phyloP scores from a whole-genome alignment of 257 asterid species.

The Anisodus acutangulus region DNA sequence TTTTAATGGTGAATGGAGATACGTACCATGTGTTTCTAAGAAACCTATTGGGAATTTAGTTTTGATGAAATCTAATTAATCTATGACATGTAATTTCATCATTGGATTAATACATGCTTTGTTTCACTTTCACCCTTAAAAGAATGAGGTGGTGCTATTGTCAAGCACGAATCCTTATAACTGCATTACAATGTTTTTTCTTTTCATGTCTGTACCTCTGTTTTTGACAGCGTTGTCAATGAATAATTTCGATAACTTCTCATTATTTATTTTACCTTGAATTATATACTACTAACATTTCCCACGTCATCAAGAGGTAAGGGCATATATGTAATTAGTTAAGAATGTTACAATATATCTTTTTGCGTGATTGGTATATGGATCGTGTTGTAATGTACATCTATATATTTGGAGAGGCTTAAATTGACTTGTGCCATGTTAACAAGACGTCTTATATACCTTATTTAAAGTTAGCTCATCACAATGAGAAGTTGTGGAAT shows the following conservation, averaged over 20 bases:
- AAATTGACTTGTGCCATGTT: neutral
- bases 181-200: neutral
- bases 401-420: too few species aligned
- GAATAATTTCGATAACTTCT: neutral
- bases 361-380: neutral
- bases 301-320: neutral
- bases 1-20: neutral
- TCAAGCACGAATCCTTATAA: neutral
- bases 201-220: neutral
- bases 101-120: neutral
- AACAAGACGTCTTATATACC: neutral
- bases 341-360: neutral
- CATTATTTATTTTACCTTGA: neutral
- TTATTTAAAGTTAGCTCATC: too few species aligned
- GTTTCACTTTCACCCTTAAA: conserved; percentile 5
- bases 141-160: neutral
- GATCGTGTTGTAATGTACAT: neutral
- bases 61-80: neutral
- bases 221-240: neutral
- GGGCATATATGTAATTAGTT: neutral
- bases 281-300: neutral
- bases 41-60: neutral
- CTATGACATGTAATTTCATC: neutral
- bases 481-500: too few species aligned
- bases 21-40: neutral